Conservation (phyloP, 768 basidiomycete genomes). For the Leccinum arenicola region DNA sequence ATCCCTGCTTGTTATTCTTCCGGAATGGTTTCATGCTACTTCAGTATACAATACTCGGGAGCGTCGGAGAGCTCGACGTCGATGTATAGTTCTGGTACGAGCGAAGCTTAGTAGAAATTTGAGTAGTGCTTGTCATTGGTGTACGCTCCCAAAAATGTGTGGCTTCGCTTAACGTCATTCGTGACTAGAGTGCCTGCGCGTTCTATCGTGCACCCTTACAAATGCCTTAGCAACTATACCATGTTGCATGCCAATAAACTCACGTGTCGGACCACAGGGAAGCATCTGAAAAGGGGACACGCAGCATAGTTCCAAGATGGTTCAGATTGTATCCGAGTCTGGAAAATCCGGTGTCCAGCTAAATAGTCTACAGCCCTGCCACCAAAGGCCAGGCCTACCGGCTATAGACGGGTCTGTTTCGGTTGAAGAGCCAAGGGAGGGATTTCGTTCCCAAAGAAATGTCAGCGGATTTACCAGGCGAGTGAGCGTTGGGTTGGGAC, state of each 20-base stretch:
- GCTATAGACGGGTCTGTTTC: background rate
- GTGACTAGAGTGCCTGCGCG: background rate
- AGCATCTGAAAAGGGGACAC: background rate
- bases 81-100: background rate
- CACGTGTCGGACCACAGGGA: background rate
- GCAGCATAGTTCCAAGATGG: background rate
- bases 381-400: conserved; percentile 45
- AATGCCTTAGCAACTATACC: background rate
- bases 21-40: background rate
- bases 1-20: background rate
- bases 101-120: background rate
- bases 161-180: background rate
- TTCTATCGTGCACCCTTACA: background rate
- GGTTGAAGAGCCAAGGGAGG: background rate
- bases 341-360: conserved; percentile 20
- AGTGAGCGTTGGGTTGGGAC: conserved; percentile 23
- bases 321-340: background rate
- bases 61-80: background rate
- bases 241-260: background rate
- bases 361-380: conserved; percentile 19
- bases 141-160: background rate
- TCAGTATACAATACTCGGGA: background rate
- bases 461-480: conserved; percentile 19
- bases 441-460: conserved; percentile 25
- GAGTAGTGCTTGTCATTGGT: too few relatives aligned